Evolutionary conservation across 495 filamentous ascomycete genomes (phyloP), one percentile per base, ranked within the genome.

Genomic region (Hyphodiscus hymeniophilus): DNA sequence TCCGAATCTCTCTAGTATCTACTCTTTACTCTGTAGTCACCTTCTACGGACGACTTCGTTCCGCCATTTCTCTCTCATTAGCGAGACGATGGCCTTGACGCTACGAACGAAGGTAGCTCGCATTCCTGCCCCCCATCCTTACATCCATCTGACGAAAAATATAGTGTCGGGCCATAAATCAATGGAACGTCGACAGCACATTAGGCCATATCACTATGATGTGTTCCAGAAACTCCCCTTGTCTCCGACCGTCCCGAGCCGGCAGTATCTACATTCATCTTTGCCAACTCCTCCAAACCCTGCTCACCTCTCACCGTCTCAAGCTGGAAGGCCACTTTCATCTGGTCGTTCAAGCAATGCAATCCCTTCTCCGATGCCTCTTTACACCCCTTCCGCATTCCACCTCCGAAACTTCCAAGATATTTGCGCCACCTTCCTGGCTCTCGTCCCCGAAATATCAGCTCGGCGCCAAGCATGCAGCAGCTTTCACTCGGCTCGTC

Each of bases 291-390:
- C 65, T 79, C 52, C 70, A 70, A 31, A 51, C 77, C 16, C 61
- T 82, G 7, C 62, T 84, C 21, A 65, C 74, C 22, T 68, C 77
- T 13, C 76, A 81, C 54, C 78, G 86, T n/a, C 65, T 78, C 32
- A 80, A 83, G 35, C 69, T 84, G 17, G 74, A 75, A 39, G 80
- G 81, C 12, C 81, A 82, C 33, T 87, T 81, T 65, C 83, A 90
- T 61, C 65, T 89, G 21, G 66, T 90, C 17, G 60, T 85, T 15
- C 66, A 70, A 4, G 66, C 76, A 18, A 68, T 94, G 58, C 75
- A 83, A 50, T 61, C 71, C 15, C 72, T 91, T 7, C 69, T 91
- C 10, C 65, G 65, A 31, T 78, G 75, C 42, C 71, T 91, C 24
- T 86, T 84, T 61, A 71, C 61, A 13, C 74, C 70, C 31, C 69